Conservation (phyloP, 371 early-diverging fungal species). For the Neoconidiobolus thromboides region DNA sequence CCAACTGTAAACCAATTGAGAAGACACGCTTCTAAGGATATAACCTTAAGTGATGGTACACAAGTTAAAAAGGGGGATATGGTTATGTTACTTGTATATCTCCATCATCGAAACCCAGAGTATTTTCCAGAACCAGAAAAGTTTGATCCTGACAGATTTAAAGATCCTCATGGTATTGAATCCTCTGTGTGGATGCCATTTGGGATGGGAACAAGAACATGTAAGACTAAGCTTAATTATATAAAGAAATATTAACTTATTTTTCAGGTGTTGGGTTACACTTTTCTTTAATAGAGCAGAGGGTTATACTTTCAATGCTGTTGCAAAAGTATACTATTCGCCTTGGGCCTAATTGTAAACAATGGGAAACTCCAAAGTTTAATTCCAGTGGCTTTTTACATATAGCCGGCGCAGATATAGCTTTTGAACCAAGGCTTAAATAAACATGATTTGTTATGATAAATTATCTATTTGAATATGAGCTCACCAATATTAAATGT, state of each 20-base stretch:
- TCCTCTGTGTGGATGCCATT: background rate
- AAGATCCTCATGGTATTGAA: slow-evolving; percentile 4
- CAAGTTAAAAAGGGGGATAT: background rate
- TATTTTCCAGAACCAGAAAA: slow-evolving; percentile 17
- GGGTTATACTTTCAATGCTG: slow-evolving; percentile 10
- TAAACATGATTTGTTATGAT: too few species aligned
- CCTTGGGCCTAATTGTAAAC: background rate
- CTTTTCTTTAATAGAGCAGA: slow-evolving; percentile 1
- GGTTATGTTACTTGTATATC: background rate
- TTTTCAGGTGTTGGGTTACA: slow-evolving; percentile 5
- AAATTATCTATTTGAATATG: too few species aligned
- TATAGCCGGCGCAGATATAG: too few species aligned
- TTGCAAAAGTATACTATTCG: background rate
- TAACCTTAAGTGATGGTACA: slow-evolving; percentile 1
- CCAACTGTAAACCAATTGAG: background rate
- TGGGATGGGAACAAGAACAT: background rate
- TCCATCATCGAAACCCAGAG: slow-evolving; percentile 11
- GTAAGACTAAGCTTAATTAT: background rate
- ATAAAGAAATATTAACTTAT: background rate
- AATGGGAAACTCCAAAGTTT: too few species aligned
- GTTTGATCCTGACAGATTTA: slow-evolving; percentile 29
- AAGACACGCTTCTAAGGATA: background rate
- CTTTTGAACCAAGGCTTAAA: too few species aligned
- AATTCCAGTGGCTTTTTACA: too few species aligned
- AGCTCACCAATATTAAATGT: too few species aligned